Evolutionary conservation across 805 yeast species (phyloP).

Genomic region (Candida insectorum): DNA sequence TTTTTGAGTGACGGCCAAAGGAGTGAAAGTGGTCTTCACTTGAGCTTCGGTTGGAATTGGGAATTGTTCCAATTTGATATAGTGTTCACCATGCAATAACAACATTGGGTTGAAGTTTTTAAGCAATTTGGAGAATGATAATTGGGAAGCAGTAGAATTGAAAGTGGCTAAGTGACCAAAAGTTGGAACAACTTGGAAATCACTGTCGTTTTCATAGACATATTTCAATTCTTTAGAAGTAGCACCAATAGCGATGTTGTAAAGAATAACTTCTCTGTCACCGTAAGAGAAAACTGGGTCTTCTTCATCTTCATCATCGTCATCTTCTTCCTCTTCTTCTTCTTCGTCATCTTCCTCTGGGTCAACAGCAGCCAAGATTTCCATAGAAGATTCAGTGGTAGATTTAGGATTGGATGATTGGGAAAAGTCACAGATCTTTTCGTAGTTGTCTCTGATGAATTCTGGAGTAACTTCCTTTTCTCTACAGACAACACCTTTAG

Average conservation of each 20-base stretch:
- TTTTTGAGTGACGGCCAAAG: slow-evolving; percentile 78
- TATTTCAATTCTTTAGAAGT: slow-evolving; percentile 71
- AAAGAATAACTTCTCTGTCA: slow-evolving; percentile 71
- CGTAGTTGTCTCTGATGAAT: slow-evolving; percentile 65
- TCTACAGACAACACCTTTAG: slow-evolving; percentile 73
- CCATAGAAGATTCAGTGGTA: slow-evolving; percentile 77
- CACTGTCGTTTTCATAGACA: slow-evolving; percentile 68
- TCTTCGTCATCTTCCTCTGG: slow-evolving; percentile 47
- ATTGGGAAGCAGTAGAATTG: slow-evolving; percentile 54
- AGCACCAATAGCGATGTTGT: slow-evolving; percentile 90
- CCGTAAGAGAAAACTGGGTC: slow-evolving; percentile 54
- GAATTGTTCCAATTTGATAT: slow-evolving; percentile 67
- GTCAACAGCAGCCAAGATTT: slow-evolving; percentile 64
- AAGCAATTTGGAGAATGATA: slow-evolving; percentile 58
- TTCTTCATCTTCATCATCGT: slow-evolving; percentile 37
- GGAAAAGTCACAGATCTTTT: slow-evolving; percentile 59
- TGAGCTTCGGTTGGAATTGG: slow-evolving; percentile 75
- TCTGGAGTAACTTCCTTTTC: slow-evolving; percentile 60
- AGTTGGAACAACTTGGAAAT: slow-evolving; percentile 84
- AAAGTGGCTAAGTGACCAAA: slow-evolving; percentile 88
- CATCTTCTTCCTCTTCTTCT: slow-evolving; percentile 38
- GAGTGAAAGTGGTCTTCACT: slow-evolving; percentile 57
- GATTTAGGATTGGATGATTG: slow-evolving; percentile 55
- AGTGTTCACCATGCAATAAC: slow-evolving; percentile 94
- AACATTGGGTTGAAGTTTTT: slow-evolving; percentile 86